Evolutionary conservation across 345 rosid species (phyloP).

Genomic region (Turritis glabra): DNA sequence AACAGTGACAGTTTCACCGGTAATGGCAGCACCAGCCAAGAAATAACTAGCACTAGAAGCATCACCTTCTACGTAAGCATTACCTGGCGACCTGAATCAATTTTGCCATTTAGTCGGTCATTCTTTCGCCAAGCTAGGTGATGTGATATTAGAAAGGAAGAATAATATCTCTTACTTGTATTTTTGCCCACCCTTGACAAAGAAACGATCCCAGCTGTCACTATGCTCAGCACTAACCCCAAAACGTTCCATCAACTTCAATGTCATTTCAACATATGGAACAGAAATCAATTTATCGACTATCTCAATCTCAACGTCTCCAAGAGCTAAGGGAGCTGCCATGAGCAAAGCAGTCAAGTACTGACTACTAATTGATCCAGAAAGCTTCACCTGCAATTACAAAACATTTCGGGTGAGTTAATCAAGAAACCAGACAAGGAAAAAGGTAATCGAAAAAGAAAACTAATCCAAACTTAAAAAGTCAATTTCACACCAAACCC

Average conservation of each 20-base stretch:
- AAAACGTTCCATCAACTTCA: slow-evolving; percentile 91
- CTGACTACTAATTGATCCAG: slow-evolving; percentile 94
- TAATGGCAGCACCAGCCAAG: slow-evolving; percentile 95
- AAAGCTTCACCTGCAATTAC: slow-evolving; percentile 79
- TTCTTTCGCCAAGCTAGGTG: background rate
- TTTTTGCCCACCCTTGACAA: slow-evolving; percentile 79
- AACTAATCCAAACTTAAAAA: background rate
- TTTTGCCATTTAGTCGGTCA: slow-evolving; percentile 21
- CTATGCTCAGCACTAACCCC: slow-evolving; percentile 77
- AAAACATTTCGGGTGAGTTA: slow-evolving; percentile 5
- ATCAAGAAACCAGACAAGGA: slow-evolving; percentile 9
- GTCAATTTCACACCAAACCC: too few species aligned
- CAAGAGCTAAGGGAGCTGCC: slow-evolving; percentile 96
- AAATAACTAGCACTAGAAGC: slow-evolving; percentile 99
- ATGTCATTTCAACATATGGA: slow-evolving; percentile 97
- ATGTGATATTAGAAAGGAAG: background rate
- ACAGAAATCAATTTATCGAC: slow-evolving; percentile 83
- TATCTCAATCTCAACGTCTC: slow-evolving; percentile 89
- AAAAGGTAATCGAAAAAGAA: background rate
- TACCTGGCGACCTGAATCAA: slow-evolving; percentile 82
- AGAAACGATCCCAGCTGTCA: slow-evolving; percentile 85
- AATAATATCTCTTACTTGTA: slow-evolving; percentile 61
- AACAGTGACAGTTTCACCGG: slow-evolving; percentile 91
- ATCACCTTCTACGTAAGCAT: slow-evolving; percentile 93
- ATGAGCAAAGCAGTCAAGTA: slow-evolving; percentile 95